Percentiles rank a stretch among this genome's conserved stretches.
These are phyloP conservation scores for Edaphochlamys debaryana DNA, from an alignment of 139 green algal genomes.

Conservation along the genomic window DNA sequence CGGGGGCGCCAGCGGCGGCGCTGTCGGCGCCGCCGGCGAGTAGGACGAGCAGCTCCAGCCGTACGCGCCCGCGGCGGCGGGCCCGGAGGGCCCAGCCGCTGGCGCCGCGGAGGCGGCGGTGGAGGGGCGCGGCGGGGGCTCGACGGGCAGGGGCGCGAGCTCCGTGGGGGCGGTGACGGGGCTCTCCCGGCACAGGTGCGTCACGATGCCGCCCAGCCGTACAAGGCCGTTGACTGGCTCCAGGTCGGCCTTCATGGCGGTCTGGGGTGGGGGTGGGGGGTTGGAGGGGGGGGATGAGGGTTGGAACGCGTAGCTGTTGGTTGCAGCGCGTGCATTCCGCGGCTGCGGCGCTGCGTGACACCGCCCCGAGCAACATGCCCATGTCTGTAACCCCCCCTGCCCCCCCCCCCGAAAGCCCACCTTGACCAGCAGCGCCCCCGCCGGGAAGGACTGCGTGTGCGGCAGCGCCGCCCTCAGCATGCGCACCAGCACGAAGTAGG, in stretches of 20 bases:
- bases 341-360: too few relatives aligned
- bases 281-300: too few relatives aligned
- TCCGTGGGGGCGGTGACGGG: slow-evolving; percentile 29
- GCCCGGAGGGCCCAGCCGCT: neutral
- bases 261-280: neutral
- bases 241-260: slow-evolving; percentile 27
- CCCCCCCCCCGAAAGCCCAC: neutral
- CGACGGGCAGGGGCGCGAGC: slow-evolving; percentile 30
- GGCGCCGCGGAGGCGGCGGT: neutral
- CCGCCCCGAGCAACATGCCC: too few relatives aligned
- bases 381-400: neutral
- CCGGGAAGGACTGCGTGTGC: slow-evolving; percentile 49
- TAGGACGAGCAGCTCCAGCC: too few relatives aligned
- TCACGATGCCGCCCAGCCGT: slow-evolving; percentile 74
- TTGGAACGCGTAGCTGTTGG: too few relatives aligned
- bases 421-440: slow-evolving; percentile 51
- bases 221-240: slow-evolving; percentile 55
- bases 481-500: slow-evolving; percentile 80
- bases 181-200: slow-evolving; percentile 71
- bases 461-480: slow-evolving; percentile 65
- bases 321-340: too few relatives aligned
- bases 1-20: neutral
- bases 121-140: neutral
- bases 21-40: neutral
- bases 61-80: too few relatives aligned